Evolutionary conservation across 192 early-diverging fungal genomes (phyloP).

Genomic region (Gaertneriomyces sp.): DNA sequence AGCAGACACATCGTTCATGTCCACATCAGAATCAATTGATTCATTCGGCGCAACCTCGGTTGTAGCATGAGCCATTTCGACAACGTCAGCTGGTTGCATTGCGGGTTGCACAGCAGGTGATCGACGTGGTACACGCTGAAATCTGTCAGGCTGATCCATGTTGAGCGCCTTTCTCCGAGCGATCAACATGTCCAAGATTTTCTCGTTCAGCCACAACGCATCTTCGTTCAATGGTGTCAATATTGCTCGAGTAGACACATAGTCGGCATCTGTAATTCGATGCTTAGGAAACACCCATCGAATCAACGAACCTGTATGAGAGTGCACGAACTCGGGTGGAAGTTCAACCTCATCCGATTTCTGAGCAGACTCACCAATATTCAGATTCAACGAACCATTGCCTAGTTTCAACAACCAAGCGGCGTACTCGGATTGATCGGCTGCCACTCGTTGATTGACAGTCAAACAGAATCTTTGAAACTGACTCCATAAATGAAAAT

Average conservation of each 20-base stretch:
- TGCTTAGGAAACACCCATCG: neutral
- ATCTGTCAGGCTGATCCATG: no score
- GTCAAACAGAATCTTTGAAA: neutral
- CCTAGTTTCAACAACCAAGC: neutral
- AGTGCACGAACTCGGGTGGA: neutral
- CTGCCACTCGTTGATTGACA: neutral
- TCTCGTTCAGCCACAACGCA: neutral
- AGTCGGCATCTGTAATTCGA: no score
- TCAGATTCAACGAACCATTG: neutral
- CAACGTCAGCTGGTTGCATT: no score
- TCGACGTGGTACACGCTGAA: no score
- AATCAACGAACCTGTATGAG: neutral
- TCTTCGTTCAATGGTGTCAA: slow-evolving; percentile 1
- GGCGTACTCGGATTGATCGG: neutral
- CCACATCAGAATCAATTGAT: no score
- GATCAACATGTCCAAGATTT: no score
- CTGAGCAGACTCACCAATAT: neutral
- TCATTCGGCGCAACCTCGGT: no score
- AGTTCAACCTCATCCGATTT: neutral
- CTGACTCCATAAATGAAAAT: neutral
- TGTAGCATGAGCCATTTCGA: no score
- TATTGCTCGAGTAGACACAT: neutral
- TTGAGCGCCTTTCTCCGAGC: no score
- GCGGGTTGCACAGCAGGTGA: no score
- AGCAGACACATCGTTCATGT: no score